Conservation (phyloP, 2,329 filamentous ascomycete species). For the Alternaria sp. region DNA sequence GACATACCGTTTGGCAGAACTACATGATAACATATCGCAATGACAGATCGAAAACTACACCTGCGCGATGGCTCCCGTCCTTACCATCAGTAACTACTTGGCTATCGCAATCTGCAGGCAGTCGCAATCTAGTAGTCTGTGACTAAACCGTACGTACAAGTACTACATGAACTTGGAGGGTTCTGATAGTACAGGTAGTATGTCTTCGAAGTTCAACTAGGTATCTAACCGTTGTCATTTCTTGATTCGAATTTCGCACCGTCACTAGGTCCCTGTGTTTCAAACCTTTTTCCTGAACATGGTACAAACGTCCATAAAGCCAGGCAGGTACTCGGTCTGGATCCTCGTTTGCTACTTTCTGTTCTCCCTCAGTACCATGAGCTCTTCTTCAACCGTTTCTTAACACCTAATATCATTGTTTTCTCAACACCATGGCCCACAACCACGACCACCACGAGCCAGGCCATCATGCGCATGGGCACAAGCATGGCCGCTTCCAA, state of each 20-base stretch:
- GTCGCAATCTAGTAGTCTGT: neutral
- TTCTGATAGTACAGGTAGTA: neutral
- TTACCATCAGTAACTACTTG: neutral
- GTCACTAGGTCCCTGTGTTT: neutral
- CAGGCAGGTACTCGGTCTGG: neutral
- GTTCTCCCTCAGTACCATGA: neutral
- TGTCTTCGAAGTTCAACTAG: neutral
- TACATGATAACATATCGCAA: neutral
- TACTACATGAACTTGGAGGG: neutral
- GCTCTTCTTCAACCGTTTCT: neutral
- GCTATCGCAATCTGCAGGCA: neutral
- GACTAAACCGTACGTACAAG: neutral
- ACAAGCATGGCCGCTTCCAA: conserved; percentile 23
- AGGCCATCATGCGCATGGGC: conserved; percentile 9
- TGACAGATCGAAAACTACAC: neutral
- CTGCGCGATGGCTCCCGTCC: neutral
- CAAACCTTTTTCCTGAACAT: neutral
- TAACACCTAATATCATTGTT: neutral
- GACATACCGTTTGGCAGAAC: neutral
- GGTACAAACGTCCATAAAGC: neutral
- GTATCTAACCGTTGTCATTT: neutral
- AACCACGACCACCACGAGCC: conserved; percentile 10
- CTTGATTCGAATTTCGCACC: neutral
- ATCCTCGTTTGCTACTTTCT: neutral
- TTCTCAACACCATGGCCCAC: conserved; percentile 18